phyloP scores from a whole-genome alignment of 176 grass and related monocot species.

The Aegilops sharonensis region DNA sequence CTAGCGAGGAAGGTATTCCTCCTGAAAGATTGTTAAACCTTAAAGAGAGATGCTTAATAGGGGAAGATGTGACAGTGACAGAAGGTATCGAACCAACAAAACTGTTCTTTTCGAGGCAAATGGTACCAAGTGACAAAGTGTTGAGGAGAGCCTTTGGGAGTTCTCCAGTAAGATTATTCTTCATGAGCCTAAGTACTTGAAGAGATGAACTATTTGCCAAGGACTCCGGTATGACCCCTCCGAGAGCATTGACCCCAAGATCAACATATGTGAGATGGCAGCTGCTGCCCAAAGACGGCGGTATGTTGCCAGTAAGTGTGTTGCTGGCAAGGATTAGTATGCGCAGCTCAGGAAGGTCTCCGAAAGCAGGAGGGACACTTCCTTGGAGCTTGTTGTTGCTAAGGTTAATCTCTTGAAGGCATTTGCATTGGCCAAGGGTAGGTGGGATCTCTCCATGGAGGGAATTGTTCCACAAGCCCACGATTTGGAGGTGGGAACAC shows the following conservation, averaged over 20 bases:
- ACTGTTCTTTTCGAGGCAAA: conserved; percentile 26
- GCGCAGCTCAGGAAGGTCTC: conserved; percentile 22
- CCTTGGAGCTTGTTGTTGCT: conserved; percentile 47
- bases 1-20: conserved; percentile 51
- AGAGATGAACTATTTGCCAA: conserved; percentile 48
- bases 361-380: conserved; percentile 42
- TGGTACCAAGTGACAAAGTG: conserved; percentile 14
- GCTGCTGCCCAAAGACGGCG: conserved; percentile 28
- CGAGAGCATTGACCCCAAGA: conserved; percentile 41
- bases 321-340: conserved; percentile 27
- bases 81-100: conserved; percentile 29
- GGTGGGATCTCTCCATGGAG: conserved; percentile 35
- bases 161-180: conserved; percentile 40
- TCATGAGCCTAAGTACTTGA: conserved; percentile 39
- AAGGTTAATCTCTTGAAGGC: conserved; percentile 38
- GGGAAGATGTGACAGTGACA: not conserved
- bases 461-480: conserved; percentile 33
- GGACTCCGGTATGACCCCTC: conserved; percentile 38
- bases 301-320: conserved; percentile 31
- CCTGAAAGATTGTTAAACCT: conserved; percentile 37
- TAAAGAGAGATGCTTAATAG: conserved; percentile 22
- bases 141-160: conserved; percentile 47
- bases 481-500: conserved; percentile 22
- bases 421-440: conserved; percentile 12
- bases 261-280: conserved; percentile 34